These are phyloP conservation scores for Solanum stenotomum DNA, from an alignment of 257 asterid species.

Conservation along the genomic window DNA sequence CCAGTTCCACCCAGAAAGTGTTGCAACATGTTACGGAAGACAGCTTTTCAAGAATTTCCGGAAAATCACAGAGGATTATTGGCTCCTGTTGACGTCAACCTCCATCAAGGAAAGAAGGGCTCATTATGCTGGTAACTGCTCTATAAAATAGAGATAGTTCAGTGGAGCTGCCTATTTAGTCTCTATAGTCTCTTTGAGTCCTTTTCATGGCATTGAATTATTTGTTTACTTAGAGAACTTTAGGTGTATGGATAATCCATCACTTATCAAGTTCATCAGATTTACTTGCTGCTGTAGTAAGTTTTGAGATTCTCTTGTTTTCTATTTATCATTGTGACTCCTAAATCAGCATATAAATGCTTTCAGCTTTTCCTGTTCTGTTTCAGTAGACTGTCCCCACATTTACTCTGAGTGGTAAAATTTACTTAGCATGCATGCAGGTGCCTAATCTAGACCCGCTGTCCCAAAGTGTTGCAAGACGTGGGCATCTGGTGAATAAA, in stretches of 20 bases:
- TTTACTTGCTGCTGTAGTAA: background rate
- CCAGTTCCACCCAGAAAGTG: slow-evolving; percentile 97
- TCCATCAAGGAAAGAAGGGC: slow-evolving; percentile 27
- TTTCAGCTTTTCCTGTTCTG: background rate
- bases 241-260: background rate
- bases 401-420: slow-evolving; percentile 75
- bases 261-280: background rate
- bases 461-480: slow-evolving; percentile 39
- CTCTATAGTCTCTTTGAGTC: background rate
- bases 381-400: background rate
- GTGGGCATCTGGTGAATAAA: slow-evolving; percentile 35
- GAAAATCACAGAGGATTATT: slow-evolving; percentile 71
- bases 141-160: slow-evolving; percentile 4
- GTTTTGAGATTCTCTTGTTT: background rate
- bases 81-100: slow-evolving; percentile 58
- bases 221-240: background rate
- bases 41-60: slow-evolving; percentile 81
- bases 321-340: background rate
- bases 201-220: background rate
- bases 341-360: background rate
- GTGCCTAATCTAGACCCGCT: slow-evolving; percentile 46
- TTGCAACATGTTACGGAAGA: slow-evolving; percentile 79
- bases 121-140: slow-evolving; percentile 55
- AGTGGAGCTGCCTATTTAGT: background rate
- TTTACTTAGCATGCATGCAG: slow-evolving; percentile 91